phyloP scores from a whole-genome alignment of 345 rosid genomes.

The Hirschfeldia incana region DNA sequence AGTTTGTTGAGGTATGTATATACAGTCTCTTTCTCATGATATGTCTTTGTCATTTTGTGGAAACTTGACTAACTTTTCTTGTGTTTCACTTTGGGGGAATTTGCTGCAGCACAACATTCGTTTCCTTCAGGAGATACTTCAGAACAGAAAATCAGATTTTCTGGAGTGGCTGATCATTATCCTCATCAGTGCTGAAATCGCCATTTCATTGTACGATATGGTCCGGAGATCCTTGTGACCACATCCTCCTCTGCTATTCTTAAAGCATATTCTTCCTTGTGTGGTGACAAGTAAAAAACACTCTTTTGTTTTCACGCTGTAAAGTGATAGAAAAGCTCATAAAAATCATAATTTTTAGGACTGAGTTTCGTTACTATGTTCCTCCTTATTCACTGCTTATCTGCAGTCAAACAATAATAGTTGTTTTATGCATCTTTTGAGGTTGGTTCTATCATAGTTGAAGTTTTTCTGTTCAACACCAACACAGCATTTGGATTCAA shows the following conservation, averaged over 20 bases:
- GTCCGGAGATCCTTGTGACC: conserved; percentile 47
- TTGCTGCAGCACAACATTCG: conserved; percentile 92
- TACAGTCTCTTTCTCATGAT: conserved; percentile 9
- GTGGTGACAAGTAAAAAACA: conserved; percentile 7
- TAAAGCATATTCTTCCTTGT: conserved; percentile 12
- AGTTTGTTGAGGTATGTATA: conserved; percentile 79
- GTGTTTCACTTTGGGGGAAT: neutral
- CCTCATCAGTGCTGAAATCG: conserved; percentile 75
- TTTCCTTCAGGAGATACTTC: conserved; percentile 93
- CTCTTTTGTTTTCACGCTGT: conserved; percentile 5
- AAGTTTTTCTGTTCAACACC: neutral
- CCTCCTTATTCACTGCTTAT: neutral
- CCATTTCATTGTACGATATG: conserved; percentile 65
- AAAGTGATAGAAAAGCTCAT: conserved; percentile 25
- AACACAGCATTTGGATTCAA: neutral
- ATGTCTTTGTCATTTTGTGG: neutral
- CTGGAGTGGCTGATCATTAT: conserved; percentile 94
- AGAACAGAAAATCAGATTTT: conserved; percentile 91
- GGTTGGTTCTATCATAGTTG: neutral
- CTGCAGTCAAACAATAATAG: neutral
- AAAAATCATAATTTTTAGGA: neutral
- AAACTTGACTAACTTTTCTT: neutral
- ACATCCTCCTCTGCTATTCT: conserved; percentile 9
- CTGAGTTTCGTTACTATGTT: conserved; percentile 1
- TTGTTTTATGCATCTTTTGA: neutral